Conservation (phyloP, 148 eudicot genomes). For the Chenopodium suecicum region DNA sequence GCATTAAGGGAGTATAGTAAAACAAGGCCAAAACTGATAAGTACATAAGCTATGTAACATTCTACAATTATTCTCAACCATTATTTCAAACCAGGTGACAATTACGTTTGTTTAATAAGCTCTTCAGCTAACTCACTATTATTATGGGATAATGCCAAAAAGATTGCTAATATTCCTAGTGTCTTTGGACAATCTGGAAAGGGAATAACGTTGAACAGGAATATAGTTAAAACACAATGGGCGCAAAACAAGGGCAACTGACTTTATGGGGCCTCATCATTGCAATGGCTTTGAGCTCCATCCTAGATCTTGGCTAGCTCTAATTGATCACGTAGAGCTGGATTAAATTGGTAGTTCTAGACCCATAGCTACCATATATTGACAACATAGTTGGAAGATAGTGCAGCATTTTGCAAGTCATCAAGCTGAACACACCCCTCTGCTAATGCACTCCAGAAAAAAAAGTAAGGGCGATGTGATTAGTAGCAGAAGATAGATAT, state of each 20-base stretch:
- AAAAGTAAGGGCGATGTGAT: too few relatives aligned
- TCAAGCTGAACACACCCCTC: too few relatives aligned
- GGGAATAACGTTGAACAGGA: not conserved
- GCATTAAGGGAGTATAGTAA: too few relatives aligned
- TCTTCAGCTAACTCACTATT: not conserved
- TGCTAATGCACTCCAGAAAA: too few relatives aligned
- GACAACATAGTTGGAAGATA: not conserved
- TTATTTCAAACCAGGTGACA: not conserved
- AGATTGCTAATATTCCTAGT: not conserved
- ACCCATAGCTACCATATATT: not conserved
- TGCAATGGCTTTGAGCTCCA: not conserved
- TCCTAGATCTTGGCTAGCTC: not conserved
- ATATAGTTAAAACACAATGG: not conserved
- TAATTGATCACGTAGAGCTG: not conserved
- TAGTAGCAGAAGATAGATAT: too few relatives aligned
- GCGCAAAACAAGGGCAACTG: not conserved
- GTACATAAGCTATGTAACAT: not conserved
- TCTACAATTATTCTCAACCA: not conserved
- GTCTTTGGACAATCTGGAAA: not conserved
- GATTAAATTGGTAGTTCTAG: not conserved
- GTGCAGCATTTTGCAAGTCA: too few relatives aligned
- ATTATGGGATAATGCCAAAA: not conserved
- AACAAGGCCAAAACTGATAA: not conserved
- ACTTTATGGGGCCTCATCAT: not conserved
- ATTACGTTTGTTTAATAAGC: not conserved